Evolutionary conservation across 768 basidiomycete genomes (phyloP).

Genomic region (Serendipita indica): DNA sequence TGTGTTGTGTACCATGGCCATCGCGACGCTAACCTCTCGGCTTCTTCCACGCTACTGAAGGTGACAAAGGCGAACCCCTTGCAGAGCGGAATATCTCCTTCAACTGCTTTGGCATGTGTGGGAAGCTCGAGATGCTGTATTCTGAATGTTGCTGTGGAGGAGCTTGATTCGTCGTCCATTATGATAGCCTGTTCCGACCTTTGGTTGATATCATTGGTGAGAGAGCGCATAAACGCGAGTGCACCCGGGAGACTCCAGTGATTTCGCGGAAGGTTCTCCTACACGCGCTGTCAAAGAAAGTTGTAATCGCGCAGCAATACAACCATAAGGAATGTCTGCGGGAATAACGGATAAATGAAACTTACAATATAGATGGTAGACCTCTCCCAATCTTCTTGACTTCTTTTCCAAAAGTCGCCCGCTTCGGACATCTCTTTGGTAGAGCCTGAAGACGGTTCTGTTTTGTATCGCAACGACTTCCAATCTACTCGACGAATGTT

Average conservation of each 20-base stretch:
- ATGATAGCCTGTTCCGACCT: too few species aligned
- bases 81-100: constrained; percentile 38
- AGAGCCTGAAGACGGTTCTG: neutral
- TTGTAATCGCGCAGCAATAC: constrained; percentile 2
- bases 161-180: neutral
- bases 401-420: constrained; percentile 20
- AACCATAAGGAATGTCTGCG: neutral
- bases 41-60: constrained; percentile 29
- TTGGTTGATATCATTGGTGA: too few species aligned
- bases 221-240: constrained; percentile 29
- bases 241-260: constrained; percentile 39
- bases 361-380: constrained; percentile 55
- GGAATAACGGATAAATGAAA: constrained; percentile 10
- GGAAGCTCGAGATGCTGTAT: constrained; percentile 46
- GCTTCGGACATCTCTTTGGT: constrained; percentile 15
- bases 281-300: constrained; percentile 9
- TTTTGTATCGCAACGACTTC: constrained; percentile 13
- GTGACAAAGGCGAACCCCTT: constrained; percentile 68
- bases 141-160: constrained; percentile 12
- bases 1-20: constrained; percentile 50
- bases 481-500: constrained; percentile 46
- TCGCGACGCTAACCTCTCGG: constrained; percentile 27
- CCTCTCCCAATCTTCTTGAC: constrained; percentile 41
- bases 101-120: constrained; percentile 47
- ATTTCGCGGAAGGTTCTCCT: constrained; percentile 58